Conservation (phyloP, 352 stramenopile species). For the Aphanomyces astaci region DNA sequence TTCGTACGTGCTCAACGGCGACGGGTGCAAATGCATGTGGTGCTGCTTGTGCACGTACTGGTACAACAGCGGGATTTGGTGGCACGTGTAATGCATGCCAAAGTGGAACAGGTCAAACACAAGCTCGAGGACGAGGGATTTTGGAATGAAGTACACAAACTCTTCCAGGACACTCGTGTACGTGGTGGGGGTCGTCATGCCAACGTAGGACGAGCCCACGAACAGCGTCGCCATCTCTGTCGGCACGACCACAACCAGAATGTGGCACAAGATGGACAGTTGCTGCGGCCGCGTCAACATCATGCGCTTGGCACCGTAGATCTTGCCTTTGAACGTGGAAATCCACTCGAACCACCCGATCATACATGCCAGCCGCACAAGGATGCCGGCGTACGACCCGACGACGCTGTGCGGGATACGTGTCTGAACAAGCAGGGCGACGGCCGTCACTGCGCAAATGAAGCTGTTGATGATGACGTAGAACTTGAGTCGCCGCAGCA, state of each 20-base stretch:
- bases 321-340: constrained; percentile 53
- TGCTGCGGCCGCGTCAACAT: constrained; percentile 38
- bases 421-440: constrained; percentile 21
- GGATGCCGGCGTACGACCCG: constrained; percentile 35
- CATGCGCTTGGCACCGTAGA: constrained; percentile 51
- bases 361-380: constrained; percentile 53
- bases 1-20: constrained; percentile 75
- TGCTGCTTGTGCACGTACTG: constrained; percentile 77
- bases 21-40: constrained; percentile 68
- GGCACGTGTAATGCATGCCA: constrained; percentile 58
- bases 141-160: constrained; percentile 62
- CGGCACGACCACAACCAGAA: constrained; percentile 56
- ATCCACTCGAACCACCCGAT: constrained; percentile 79
- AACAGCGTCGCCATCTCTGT: constrained; percentile 63
- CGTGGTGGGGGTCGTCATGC: not conserved
- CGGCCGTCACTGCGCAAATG: constrained; percentile 47
- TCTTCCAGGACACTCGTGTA: constrained; percentile 28
- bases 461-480: constrained; percentile 79
- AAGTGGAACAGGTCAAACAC: constrained; percentile 86
- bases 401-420: not conserved
- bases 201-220: constrained; percentile 27
- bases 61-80: constrained; percentile 61
- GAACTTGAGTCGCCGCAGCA: constrained; percentile 60
- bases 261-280: constrained; percentile 44
- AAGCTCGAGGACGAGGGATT: constrained; percentile 78